Evolutionary conservation across 2,329 filamentous ascomycete species (phyloP).

Genomic region (Cercospora nicotianae): DNA sequence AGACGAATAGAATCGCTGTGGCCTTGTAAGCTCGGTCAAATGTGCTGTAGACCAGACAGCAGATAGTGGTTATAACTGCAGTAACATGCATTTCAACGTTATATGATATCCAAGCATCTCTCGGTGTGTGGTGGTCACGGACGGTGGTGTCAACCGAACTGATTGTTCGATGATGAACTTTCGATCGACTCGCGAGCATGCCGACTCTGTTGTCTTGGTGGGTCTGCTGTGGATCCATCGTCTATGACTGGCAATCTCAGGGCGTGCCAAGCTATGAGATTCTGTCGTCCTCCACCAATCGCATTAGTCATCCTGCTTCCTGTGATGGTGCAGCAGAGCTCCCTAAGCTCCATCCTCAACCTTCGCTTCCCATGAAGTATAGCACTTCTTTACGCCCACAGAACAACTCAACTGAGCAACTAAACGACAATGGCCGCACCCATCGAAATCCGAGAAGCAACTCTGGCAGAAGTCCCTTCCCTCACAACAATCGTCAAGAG

Average conservation of each 20-base stretch:
- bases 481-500: slow-evolving; percentile 32
- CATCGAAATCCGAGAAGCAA: slow-evolving; percentile 13
- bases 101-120: neutral
- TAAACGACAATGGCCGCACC: neutral
- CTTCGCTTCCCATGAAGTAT: too few relatives aligned
- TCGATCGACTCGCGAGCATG: too few relatives aligned
- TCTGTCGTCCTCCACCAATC: neutral
- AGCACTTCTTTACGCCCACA: too few relatives aligned
- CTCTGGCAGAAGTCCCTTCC: slow-evolving; percentile 20
- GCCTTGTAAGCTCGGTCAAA: slow-evolving; percentile 15
- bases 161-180: neutral
- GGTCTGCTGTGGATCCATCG: neutral
- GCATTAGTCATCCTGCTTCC: neutral
- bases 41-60: neutral
- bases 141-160: neutral
- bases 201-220: neutral
- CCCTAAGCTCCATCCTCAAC: neutral
- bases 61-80: neutral
- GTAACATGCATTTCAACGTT: neutral
- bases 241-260: neutral
- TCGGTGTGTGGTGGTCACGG: neutral
- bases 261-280: neutral
- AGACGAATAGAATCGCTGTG: slow-evolving; percentile 32
- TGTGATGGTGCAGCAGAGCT: neutral
- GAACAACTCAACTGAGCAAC: too few relatives aligned